Evolutionary conservation across 176 grass and related monocot genomes (phyloP).

Genomic region (Raddia guianensis): DNA sequence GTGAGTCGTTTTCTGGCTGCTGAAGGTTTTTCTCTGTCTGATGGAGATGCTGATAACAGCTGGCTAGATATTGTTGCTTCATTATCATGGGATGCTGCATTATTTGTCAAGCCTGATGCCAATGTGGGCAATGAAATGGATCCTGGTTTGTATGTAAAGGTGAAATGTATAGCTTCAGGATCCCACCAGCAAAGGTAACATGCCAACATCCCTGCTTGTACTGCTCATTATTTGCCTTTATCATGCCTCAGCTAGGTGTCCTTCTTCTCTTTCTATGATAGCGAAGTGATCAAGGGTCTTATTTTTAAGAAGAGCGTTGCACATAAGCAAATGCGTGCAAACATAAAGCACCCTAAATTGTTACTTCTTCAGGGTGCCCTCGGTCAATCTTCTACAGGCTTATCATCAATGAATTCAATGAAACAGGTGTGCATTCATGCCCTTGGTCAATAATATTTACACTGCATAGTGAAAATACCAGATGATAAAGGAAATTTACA

Average conservation of each 20-base stretch:
- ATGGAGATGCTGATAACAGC: conserved; percentile 45
- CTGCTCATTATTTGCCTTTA: conserved; percentile 11
- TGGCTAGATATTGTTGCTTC: conserved; percentile 80
- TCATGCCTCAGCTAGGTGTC: conserved; percentile 9
- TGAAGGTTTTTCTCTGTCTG: conserved; percentile 62
- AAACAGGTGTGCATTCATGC: conserved; percentile 57
- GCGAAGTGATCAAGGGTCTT: conserved; percentile 92
- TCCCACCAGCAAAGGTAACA: conserved; percentile 69
- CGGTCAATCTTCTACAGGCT: conserved; percentile 48
- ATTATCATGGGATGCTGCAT: conserved; percentile 84
- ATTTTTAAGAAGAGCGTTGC: conserved; percentile 91
- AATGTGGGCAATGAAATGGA: conserved; percentile 91
- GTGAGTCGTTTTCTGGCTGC: conserved; percentile 79
- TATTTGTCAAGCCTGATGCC: conserved; percentile 80
- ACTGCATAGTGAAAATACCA: conserved; percentile 17
- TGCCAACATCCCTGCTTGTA: conserved; percentile 19
- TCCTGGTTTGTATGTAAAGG: conserved; percentile 85
- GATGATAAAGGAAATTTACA: conserved; percentile 29
- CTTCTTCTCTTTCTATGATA: conserved; percentile 51
- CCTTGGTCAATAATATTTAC: conserved; percentile 21
- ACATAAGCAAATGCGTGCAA: conserved; percentile 70
- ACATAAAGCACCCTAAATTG: conserved; percentile 62
- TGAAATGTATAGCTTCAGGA: conserved; percentile 87
- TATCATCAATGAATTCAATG: conserved; percentile 75
- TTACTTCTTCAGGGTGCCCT: conserved; percentile 62